Evolutionary conservation across 208 protist species (phyloP), one percentile per base, ranked within the genome.

Genomic region (Leishmania tropica): DNA sequence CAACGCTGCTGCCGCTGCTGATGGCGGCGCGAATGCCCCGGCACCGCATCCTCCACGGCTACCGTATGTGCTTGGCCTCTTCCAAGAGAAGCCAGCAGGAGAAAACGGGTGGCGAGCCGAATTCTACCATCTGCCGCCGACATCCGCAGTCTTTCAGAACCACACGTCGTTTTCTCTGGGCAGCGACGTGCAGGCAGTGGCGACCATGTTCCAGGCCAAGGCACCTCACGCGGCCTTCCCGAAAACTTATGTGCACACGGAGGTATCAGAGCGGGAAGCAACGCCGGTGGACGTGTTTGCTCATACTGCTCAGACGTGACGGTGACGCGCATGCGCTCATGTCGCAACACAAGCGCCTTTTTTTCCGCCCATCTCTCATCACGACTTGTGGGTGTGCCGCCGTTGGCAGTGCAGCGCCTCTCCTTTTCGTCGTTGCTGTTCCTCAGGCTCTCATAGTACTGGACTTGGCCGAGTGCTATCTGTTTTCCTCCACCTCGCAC

Each of bases 141-240:
- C 58, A 28, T 85, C 77, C 11, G 51, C 72, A 8, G 82, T 72
- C 8, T 85, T 85, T 62, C 72, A 51, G n/a, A 85, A 81, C 62
- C 47, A 64, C 74, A 79, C 64, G 2, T 67, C 58, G 40, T 81
- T 85, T 47, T 65, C 77, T 6, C 51, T 85, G 24, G 72, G 54
- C 42, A 48, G 51, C 45, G 42, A 48, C n/a, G 70, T 60, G 19
- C 40, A 31, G 37, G 3, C 73, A 2, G 82, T 81, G 37, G 51
- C 21, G 48, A 73, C 82, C 13, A 81, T 42, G 72, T 81, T 81
- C 64, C 82, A 85, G 73, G 82, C 58, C n/a, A 85, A 75, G 64
- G 28, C 82, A 4, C 82, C 82, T 10, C 82, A 79, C 54, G 77
- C 82, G 1, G 73, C 83, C 8, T 94, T 91, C 31, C 80, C 86